Base-by-base conservation (phyloP, 495 filamentous ascomycete genomes). In the Viridothelium virens region DNA sequence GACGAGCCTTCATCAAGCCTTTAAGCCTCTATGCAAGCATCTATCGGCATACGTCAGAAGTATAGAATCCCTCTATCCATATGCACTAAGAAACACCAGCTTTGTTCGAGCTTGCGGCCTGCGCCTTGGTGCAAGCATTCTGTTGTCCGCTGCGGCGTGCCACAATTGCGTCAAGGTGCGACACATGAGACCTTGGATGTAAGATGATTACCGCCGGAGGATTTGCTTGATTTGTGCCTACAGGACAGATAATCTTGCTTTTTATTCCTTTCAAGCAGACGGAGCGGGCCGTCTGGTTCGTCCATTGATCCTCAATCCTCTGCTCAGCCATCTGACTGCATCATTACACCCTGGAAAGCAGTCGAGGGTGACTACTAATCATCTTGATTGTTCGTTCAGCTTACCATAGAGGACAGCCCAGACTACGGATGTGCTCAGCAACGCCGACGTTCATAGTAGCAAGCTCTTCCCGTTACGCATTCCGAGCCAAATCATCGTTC, bases 111-210 rank as follows among this genome's bases (percentile, higher is more conserved):
- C 53, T 33, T 5, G 25, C 10, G 14, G 53, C 36, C 53, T 59
- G 53, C 53, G 53, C 53, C 53, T 59, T 59, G 53, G 53, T 59
- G 4, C 25, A 59, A 33, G 53, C 53, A 7, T 34, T 36, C 53
- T 33, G 31, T 9, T 6, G 18, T 36, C 31, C 33, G 5, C 53
- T 18, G 31, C 18, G 7, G 3, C 53, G 18, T 11, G 11, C 53
- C 7, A 10, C 53, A 36, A 3, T 10, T 9, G 25, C 53, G 5
- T 36, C 53, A 18, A 59, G 31, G 25, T 59, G 53, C 33, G 18
- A 59, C 53, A 33, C 53, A 36, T 18, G 31, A 59, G 6, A 33
- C 53, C 53, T 34, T 18, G 18, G 31, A 59, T 59, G 53, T 10
- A 36, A 59, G 53, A 59, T 59, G 5, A 33, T 36, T 31, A 59